Evolutionary conservation across 345 rosid genomes (phyloP).

Genomic region (Physaria fendleri): DNA sequence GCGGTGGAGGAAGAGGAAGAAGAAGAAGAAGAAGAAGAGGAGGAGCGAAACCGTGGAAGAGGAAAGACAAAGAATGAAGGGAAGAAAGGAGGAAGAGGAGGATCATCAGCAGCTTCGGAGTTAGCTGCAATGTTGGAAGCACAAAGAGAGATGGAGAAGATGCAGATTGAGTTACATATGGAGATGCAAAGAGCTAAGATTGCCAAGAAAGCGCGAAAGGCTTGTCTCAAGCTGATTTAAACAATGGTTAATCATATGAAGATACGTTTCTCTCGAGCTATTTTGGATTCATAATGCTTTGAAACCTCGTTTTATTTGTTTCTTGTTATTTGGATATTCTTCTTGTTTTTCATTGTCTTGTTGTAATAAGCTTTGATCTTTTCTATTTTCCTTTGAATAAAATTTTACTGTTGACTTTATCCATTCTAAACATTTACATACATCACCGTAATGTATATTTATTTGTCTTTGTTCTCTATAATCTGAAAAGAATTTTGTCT

Average conservation of each 20-base stretch:
- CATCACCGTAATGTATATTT: no score
- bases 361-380: constrained; percentile 5
- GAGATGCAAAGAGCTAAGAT: constrained; percentile 28
- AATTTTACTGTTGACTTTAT: neutral
- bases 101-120: constrained; percentile 22
- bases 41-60: neutral
- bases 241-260: neutral
- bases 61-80: neutral
- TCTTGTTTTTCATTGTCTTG: constrained; percentile 2
- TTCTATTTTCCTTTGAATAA: neutral
- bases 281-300: constrained; percentile 12
- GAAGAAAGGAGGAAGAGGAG: constrained; percentile 14
- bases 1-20: constrained; percentile 4
- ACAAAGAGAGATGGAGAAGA: constrained; percentile 29
- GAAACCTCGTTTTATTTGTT: neutral
- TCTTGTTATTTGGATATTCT: neutral
- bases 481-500: no score
- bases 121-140: constrained; percentile 27
- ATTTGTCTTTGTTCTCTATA: no score
- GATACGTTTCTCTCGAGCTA: neutral
- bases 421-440: neutral
- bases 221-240: constrained; percentile 15
- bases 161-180: constrained; percentile 24
- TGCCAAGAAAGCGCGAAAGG: constrained; percentile 15
- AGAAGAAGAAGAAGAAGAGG: constrained; percentile 1